phyloP scores from a whole-genome alignment of 2,329 filamentous ascomycete genomes.

The Pseudogymnoascus verrucosus region DNA sequence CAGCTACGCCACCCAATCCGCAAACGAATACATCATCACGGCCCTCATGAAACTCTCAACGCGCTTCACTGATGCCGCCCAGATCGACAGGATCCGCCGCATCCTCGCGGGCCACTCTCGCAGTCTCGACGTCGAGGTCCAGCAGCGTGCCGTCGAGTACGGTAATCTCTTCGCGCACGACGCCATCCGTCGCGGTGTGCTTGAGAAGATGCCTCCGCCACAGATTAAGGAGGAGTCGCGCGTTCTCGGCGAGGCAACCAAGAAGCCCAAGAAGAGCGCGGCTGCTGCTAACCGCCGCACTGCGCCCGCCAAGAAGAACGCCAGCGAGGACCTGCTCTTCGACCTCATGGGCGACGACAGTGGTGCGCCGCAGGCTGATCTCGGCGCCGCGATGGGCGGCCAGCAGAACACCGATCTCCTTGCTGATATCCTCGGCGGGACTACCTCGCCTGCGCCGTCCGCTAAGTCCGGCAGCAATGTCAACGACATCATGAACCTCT shows the following conservation, averaged over 20 bases:
- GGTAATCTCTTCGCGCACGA: slow-evolving; percentile 90
- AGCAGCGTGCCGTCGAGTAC: slow-evolving; percentile 93
- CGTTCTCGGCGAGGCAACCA: slow-evolving; percentile 73
- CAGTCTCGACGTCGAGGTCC: slow-evolving; percentile 88
- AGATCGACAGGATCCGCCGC: slow-evolving; percentile 76
- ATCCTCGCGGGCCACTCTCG: slow-evolving; percentile 71
- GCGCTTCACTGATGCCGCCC: slow-evolving; percentile 71
- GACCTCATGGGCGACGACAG: slow-evolving; percentile 85
- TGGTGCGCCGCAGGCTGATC: slow-evolving; percentile 44
- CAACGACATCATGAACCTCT: slow-evolving; percentile 85
- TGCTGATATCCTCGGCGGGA: slow-evolving; percentile 81
- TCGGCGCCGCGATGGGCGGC: slow-evolving; percentile 46
- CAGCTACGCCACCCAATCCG: slow-evolving; percentile 83
- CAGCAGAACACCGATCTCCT: slow-evolving; percentile 54
- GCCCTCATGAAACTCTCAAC: slow-evolving; percentile 93
- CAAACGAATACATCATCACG: slow-evolving; percentile 93
- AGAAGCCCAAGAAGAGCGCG: slow-evolving; percentile 57
- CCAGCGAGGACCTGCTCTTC: slow-evolving; percentile 83
- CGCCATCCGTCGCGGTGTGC: slow-evolving; percentile 74
- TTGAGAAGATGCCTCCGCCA: slow-evolving; percentile 96
- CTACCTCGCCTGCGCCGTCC: slow-evolving; percentile 39
- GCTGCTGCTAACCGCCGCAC: slow-evolving; percentile 61
- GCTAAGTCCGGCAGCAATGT: slow-evolving; percentile 45
- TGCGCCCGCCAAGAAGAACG: slow-evolving; percentile 69
- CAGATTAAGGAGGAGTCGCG: slow-evolving; percentile 94